Evolutionary conservation across 2,329 filamentous ascomycete species (phyloP), one percentile per base, ranked within the genome.

Genomic region (Ceratocystis alfenasii): DNA sequence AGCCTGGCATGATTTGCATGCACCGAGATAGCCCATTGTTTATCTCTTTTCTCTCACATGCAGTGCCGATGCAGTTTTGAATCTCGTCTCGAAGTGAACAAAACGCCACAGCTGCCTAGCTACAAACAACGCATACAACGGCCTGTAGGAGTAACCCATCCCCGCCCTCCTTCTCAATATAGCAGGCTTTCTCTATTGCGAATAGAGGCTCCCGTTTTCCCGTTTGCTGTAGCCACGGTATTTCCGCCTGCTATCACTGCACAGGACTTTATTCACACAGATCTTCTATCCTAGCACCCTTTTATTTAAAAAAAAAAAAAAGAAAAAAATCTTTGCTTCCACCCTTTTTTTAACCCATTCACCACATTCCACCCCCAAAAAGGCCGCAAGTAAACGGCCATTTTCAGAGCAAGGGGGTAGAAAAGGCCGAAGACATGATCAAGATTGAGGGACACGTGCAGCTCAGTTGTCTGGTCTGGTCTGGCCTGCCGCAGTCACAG

Each of bases 71-170:
- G 20, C 28, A 59, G 25, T 30, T 41, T 59, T 59, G 55, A 36
- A 59, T 59, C 55, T 59, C 55, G 55, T 59, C 55, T 59, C 55
- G 28, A 59, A 59, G 55, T 28, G 28, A 59, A 20, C 17, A n/a
- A 59, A 59, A 59, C 55, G 55, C 28, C 55, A 59, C 55, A 59
- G 12, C 55, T 59, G 25, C 55, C 48, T 57, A 17, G 22, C 17
- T 59, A 7, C 17, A 59, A 59, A 59, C 55, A 59, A 36, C 55
- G 30, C 55, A 59, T 59, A 33, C 55, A 59, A 25, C 30, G 55
- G 55, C 55, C 33, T 20, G 15, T n/a, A 30, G 15, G 55, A n/a
- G 33, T n/a, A 59, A 4, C 15, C 33, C 28, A 59, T 33, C 25
- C 17, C 22, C 55, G 2, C 25, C n/a, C 28, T 30, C 17, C 12